Evolutionary conservation across 768 basidiomycete species (phyloP).

Genomic region (Kwoniella botswanensis): DNA sequence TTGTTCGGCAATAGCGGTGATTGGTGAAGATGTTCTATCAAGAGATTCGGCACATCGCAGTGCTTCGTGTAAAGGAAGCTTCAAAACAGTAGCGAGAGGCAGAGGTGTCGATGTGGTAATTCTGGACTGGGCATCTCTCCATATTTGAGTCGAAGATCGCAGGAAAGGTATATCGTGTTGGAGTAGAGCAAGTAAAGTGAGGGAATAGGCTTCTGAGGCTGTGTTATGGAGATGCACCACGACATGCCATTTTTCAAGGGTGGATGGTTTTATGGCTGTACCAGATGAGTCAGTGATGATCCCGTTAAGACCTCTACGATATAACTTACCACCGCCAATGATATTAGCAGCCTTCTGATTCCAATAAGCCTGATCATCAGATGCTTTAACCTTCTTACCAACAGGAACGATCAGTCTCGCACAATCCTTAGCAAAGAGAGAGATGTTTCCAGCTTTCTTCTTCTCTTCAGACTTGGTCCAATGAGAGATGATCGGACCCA

Average conservation of each 20-base stretch:
- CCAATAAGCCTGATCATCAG: constrained; percentile 19
- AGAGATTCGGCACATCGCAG: constrained; percentile 24
- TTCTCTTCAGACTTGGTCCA: constrained; percentile 18
- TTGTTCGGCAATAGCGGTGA: constrained; percentile 53
- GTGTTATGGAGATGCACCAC: constrained; percentile 38
- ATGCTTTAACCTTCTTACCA: constrained; percentile 1
- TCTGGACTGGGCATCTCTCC: constrained; percentile 41
- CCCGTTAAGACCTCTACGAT: too few relatives aligned
- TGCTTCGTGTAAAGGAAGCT: constrained; percentile 44
- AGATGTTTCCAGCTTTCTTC: constrained; percentile 15
- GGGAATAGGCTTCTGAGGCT: constrained; percentile 29
- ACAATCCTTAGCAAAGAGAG: constrained; percentile 11
- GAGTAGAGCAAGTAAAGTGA: constrained; percentile 48
- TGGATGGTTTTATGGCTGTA: constrained; percentile 25
- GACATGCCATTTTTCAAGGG: constrained; percentile 30
- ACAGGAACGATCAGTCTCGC: neutral
- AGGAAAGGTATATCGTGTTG: constrained; percentile 32
- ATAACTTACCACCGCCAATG: constrained; percentile 46
- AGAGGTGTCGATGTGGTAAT: constrained; percentile 20
- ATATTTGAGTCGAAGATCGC: constrained; percentile 31
- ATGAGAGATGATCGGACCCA: constrained; percentile 39
- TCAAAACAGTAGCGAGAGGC: constrained; percentile 39
- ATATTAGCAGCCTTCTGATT: constrained; percentile 30
- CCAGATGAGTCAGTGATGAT: constrained; percentile 2
- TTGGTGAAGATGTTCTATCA: constrained; percentile 37